Evolutionary conservation across 2,329 filamentous ascomycete species (phyloP).

Genomic region (Teratosphaeriaceae sp.): DNA sequence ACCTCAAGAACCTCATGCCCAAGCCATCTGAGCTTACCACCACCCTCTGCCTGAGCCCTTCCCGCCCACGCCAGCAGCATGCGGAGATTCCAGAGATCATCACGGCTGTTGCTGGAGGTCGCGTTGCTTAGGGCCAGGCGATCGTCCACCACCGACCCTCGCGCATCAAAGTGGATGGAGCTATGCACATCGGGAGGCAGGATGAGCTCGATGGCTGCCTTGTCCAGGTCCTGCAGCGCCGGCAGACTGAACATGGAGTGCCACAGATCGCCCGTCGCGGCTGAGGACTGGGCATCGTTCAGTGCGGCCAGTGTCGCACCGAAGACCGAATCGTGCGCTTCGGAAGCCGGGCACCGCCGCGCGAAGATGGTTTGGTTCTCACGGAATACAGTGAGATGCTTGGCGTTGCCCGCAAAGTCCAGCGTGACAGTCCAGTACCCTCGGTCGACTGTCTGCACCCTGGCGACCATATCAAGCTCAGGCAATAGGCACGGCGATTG

Average conservation of each 20-base stretch:
- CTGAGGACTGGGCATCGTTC: slow-evolving; percentile 44
- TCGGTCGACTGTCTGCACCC: slow-evolving; percentile 56
- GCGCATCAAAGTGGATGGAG: slow-evolving; percentile 44
- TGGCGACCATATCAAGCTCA: slow-evolving; percentile 56
- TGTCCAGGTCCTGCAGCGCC: slow-evolving; percentile 45
- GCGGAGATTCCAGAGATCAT: slow-evolving; percentile 56
- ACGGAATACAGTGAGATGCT: slow-evolving; percentile 58
- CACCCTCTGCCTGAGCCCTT: slow-evolving; percentile 22
- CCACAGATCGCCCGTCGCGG: slow-evolving; percentile 42
- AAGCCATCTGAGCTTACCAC: slow-evolving; percentile 46
- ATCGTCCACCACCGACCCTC: slow-evolving; percentile 61
- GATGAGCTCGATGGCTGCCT: slow-evolving; percentile 54
- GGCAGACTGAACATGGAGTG: slow-evolving; percentile 68
- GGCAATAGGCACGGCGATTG: slow-evolving; percentile 55
- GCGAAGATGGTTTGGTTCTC: slow-evolving; percentile 68
- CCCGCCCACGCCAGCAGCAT: slow-evolving; percentile 64
- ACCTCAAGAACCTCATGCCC: slow-evolving; percentile 50
- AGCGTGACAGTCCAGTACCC: slow-evolving; percentile 77
- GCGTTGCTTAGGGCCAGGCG: slow-evolving; percentile 53
- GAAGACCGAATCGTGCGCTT: slow-evolving; percentile 54
- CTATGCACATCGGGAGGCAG: slow-evolving; percentile 36
- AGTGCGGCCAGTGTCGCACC: slow-evolving; percentile 67
- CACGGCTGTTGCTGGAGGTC: slow-evolving; percentile 42
- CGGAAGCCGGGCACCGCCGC: slow-evolving; percentile 51
- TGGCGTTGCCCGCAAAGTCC: slow-evolving; percentile 60